Evolutionary conservation across 768 basidiomycete genomes (phyloP), one percentile per base, ranked within the genome.

Genomic region (Tylopilus plumbeoviolaceoides): DNA sequence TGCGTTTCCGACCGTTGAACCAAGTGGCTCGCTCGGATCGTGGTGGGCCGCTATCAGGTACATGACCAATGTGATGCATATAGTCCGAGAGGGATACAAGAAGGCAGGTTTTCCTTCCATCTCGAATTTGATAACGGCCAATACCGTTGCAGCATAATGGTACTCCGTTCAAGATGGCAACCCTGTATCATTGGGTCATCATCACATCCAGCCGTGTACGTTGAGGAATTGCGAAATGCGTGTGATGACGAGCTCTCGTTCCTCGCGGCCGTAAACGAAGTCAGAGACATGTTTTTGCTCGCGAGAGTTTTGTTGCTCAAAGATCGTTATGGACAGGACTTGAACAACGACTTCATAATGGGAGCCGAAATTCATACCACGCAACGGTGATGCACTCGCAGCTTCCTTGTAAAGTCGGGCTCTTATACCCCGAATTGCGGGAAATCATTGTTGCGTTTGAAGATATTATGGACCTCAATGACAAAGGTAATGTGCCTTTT

Each of bases 361-460:
- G 73, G 73, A 0, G 49, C 58, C 2, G 62, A 69, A 38, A 44
- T 74, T 15, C 44, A 54, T 70, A 70, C 48, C 73, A 74, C 39
- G 33, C 64, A 10, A 20, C 33, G 2, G 47, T 70, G 28, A 36
- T 75, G 23, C 67, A 61, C 28, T 30, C 28, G 28, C 28, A 30
- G 28, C 3, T 30, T 30, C 28, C 28, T 30, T 7, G 28, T 1
- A 30, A 30, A 30, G 28, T 30, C 8, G 28, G 28, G 28, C 28
- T 30, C 28, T 30, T 30, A 30, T 30, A 30, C 53, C 68, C 73
- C 1, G 70, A 72, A 18, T 59, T 82, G 14, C 72, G 78, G n/a
- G 82, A 84, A 59, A 66, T 81, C 12, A 47, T 62, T 1, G 50
- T 62, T 0, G 66, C 79, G 0, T 75, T 80, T 47, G 58, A 60